phyloP scores from a whole-genome alignment of 495 filamentous ascomycete genomes.

The Hypoxylon rickii region DNA sequence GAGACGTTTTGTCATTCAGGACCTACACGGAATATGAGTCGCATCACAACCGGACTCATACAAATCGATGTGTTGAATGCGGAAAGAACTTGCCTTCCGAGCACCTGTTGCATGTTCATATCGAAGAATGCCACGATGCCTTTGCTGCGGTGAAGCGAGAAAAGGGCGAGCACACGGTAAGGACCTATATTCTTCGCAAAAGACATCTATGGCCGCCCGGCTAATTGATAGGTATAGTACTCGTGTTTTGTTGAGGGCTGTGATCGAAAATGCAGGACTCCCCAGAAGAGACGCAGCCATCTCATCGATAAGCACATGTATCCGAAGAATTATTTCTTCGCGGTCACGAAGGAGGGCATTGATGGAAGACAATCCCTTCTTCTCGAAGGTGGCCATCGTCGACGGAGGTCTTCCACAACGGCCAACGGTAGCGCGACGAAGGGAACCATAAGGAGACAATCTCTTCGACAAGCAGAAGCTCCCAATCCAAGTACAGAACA shows the following conservation, averaged over 20 bases:
- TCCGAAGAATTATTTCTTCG: conserved; percentile 90
- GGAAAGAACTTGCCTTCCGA: conserved; percentile 75
- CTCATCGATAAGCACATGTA: conserved; percentile 94
- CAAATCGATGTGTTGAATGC: conserved; percentile 83
- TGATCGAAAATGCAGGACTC: conserved; percentile 80
- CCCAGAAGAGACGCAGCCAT: conserved; percentile 83
- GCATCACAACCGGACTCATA: conserved; percentile 81
- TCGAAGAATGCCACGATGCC: conserved; percentile 89
- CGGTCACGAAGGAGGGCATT: conserved; percentile 83
- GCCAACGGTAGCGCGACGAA: conserved; percentile 32
- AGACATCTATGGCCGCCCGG: background rate
- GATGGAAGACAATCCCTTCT: conserved; percentile 82
- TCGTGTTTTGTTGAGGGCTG: conserved; percentile 88
- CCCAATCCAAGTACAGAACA: conserved; percentile 13
- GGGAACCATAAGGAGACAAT: conserved; percentile 32
- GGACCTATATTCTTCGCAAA: conserved; percentile 32
- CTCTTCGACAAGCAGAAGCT: conserved; percentile 25
- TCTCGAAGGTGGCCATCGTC: conserved; percentile 56
- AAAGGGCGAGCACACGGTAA: conserved; percentile 83
- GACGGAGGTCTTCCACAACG: conserved; percentile 51
- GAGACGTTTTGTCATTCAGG: conserved; percentile 66
- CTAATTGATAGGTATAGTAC: conserved; percentile 58
- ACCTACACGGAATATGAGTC: conserved; percentile 84
- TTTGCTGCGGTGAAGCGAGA: conserved; percentile 71
- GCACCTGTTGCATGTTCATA: conserved; percentile 78